Evolutionary conservation across 371 early-diverging fungal species (phyloP).

Genomic region (Mucor racemosus): DNA sequence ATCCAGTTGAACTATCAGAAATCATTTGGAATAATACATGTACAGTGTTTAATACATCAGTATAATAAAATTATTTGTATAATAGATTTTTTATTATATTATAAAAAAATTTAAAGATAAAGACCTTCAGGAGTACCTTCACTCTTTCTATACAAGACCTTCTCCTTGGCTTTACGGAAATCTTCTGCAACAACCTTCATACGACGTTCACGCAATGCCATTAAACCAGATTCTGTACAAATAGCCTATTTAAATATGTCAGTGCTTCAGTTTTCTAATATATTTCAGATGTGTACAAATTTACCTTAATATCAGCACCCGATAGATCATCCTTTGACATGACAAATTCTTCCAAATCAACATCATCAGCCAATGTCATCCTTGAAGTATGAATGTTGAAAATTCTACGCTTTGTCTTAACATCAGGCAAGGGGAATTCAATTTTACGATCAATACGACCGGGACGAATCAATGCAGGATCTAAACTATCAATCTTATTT

Average conservation of each 20-base stretch:
- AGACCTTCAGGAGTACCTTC: constrained; percentile 98
- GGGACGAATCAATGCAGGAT: constrained; percentile 99
- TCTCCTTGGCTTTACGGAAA: constrained; percentile 98
- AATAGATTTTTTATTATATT: constrained; percentile 1
- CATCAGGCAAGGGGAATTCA: constrained; percentile 99
- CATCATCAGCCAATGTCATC: constrained; percentile 98
- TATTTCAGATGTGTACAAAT: neutral
- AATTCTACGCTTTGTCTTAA: constrained; percentile 98
- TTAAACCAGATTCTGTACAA: constrained; percentile 99
- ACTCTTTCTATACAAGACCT: constrained; percentile 98
- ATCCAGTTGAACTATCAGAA: constrained; percentile 57
- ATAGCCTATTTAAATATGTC: constrained; percentile 74
- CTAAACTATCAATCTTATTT: constrained; percentile 98
- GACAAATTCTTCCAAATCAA: constrained; percentile 98
- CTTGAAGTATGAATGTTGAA: constrained; percentile 98
- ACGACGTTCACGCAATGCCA: constrained; percentile 98
- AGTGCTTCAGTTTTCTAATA: neutral
- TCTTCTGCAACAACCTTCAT: constrained; percentile 99
- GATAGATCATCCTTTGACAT: constrained; percentile 99
- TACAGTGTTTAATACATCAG: constrained; percentile 45
- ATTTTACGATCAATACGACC: constrained; percentile 99
- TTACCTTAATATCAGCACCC: constrained; percentile 99
- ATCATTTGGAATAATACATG: constrained; percentile 65
- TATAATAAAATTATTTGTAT: constrained; percentile 7
- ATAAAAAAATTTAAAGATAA: constrained; percentile 69